phyloP scores from a whole-genome alignment of 176 grass and related monocot species.

The Musa troglodytarum region DNA sequence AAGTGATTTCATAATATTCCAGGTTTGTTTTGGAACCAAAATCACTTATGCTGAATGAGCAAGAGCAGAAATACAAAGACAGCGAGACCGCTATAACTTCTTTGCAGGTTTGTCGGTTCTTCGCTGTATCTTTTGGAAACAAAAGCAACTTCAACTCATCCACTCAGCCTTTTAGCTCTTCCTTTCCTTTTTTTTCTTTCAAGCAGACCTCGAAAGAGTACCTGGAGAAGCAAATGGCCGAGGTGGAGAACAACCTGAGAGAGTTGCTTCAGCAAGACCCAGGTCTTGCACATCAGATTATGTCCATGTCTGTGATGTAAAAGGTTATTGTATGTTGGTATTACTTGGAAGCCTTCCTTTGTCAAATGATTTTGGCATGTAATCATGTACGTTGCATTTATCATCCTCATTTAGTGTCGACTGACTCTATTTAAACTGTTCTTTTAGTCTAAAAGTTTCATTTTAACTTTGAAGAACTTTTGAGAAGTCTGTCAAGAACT shows the following conservation, averaged over 20 bases:
- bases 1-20: conserved; percentile 4
- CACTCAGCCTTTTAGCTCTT: too few relatives aligned
- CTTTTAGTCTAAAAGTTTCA: neutral
- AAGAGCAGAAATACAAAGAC: conserved; percentile 76
- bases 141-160: neutral
- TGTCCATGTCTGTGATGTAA: conserved; percentile 77
- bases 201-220: conserved; percentile 73
- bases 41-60: conserved; percentile 56
- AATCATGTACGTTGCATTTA: neutral
- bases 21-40: conserved; percentile 98
- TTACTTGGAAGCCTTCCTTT: neutral
- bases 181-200: neutral
- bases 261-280: conserved; percentile 90
- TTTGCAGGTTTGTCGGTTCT: conserved; percentile 46
- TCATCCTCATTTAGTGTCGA: neutral
- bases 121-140: neutral
- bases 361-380: neutral
- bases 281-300: conserved; percentile 65
- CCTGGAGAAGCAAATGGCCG: conserved; percentile 79
- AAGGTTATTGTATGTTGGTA: neutral
- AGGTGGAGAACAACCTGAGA: conserved; percentile 75
- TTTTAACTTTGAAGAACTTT: neutral
- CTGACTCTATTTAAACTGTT: neutral
- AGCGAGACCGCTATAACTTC: conserved; percentile 59
- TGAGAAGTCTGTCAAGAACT: too few relatives aligned